phyloP scores from a whole-genome alignment of 2,329 filamentous ascomycete species.

The Pseudopyrenochaeta lycopersici region DNA sequence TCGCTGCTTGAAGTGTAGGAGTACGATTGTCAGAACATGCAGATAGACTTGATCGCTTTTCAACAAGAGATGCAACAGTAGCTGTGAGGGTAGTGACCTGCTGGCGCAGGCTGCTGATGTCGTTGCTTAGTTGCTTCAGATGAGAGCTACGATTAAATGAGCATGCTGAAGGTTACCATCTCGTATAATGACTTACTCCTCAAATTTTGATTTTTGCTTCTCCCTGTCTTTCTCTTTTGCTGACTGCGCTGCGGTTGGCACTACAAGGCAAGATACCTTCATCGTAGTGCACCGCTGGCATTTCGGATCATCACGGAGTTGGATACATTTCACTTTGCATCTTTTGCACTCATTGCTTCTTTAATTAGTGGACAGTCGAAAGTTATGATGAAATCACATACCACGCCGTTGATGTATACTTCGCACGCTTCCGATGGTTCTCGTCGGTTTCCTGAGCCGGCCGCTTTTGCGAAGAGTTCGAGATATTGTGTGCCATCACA shows the following conservation, averaged over 20 bases:
- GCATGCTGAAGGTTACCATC: not conserved
- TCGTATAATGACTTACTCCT: slow-evolving; percentile 10
- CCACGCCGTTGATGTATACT: slow-evolving; percentile 30
- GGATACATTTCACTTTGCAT: slow-evolving; percentile 27
- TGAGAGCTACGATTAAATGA: slow-evolving; percentile 3
- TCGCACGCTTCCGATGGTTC: slow-evolving; percentile 23
- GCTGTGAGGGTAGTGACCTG: slow-evolving; percentile 19
- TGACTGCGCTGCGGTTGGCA: slow-evolving; percentile 15
- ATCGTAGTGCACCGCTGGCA: slow-evolving; percentile 26
- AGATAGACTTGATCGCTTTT: slow-evolving; percentile 4
- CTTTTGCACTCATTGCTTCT: slow-evolving; percentile 29
- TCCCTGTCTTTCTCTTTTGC: slow-evolving; percentile 17
- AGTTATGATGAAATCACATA: not conserved
- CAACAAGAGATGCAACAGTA: slow-evolving; percentile 12
- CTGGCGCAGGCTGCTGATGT: slow-evolving; percentile 20
- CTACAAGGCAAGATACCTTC: slow-evolving; percentile 17
- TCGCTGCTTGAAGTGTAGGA: slow-evolving; percentile 6
- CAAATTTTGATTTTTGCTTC: slow-evolving; percentile 5
- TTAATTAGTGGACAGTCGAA: not conserved
- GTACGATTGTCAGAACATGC: not conserved
- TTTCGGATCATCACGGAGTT: slow-evolving; percentile 10
- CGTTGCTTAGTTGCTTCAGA: slow-evolving; percentile 15
- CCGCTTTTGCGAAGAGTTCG: slow-evolving; percentile 21
- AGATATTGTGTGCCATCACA: not conserved
- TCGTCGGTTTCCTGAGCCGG: slow-evolving; percentile 14